These are phyloP conservation scores for Eustoma russellianum DNA, from an alignment of 257 asterid species.

Conservation along the genomic window DNA sequence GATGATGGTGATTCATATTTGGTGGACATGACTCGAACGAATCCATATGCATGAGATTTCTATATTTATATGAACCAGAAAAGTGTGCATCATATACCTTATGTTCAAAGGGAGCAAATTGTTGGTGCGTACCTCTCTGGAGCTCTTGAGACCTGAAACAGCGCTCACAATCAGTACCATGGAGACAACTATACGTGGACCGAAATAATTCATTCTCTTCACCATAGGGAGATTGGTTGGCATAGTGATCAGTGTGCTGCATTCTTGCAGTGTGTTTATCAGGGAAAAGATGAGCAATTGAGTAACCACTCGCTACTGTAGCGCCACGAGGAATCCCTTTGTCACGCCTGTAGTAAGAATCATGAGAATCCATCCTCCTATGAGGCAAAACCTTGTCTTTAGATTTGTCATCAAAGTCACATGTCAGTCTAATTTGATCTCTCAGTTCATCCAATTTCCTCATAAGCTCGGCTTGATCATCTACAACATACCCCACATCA, in stretches of 20 bases:
- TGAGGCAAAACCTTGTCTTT: constrained; percentile 37
- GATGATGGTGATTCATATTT: constrained; percentile 41
- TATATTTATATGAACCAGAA: constrained; percentile 37
- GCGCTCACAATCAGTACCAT: constrained; percentile 29
- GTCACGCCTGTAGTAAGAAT: constrained; percentile 34
- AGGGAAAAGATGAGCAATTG: constrained; percentile 23
- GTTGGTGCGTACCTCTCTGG: constrained; percentile 33
- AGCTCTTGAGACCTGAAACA: constrained; percentile 36
- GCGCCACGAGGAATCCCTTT: constrained; percentile 30
- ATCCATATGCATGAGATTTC: constrained; percentile 29
- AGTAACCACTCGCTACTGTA: constrained; percentile 19
- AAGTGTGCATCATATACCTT: constrained; percentile 25
- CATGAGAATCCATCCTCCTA: constrained; percentile 32
- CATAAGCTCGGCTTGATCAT: constrained; percentile 55
- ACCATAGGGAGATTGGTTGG: constrained; percentile 29
- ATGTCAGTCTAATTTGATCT: constrained; percentile 44
- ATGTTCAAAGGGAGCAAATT: constrained; percentile 22
- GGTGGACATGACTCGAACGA: constrained; percentile 29
- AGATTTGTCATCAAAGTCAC: constrained; percentile 39
- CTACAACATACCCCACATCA: constrained; percentile 28
- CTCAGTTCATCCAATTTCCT: constrained; percentile 59
- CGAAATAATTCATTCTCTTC: constrained; percentile 44
- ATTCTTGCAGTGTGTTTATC: constrained; percentile 25
- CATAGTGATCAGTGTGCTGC: constrained; percentile 27
- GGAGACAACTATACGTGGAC: constrained; percentile 25